A percentile compares a stretch with the other conserved stretches of the same genome.
Evolutionary conservation across 177 flowering plant species (phyloP).

Genomic region (Vitis hybrid): DNA sequence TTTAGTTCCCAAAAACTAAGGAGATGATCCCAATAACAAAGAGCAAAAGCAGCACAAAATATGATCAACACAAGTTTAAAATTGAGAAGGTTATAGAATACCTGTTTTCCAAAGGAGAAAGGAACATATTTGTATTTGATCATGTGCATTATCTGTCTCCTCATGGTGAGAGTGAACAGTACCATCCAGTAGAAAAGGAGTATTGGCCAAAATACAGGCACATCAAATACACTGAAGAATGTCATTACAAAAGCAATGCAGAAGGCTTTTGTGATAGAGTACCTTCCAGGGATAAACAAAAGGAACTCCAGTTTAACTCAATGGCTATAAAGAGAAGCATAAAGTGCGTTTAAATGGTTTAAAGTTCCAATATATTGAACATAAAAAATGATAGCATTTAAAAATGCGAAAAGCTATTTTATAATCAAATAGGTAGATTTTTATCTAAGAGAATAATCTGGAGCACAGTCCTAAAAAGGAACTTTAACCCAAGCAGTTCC

Average conservation of each 20-base stretch:
- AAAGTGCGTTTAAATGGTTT: too few relatives aligned
- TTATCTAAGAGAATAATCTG: too few relatives aligned
- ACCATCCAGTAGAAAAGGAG: slow-evolving; percentile 65
- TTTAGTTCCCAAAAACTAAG: not conserved
- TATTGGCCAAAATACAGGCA: slow-evolving; percentile 76
- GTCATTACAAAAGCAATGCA: slow-evolving; percentile 63
- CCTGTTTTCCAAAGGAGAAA: slow-evolving; percentile 63
- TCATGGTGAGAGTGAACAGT: slow-evolving; percentile 57
- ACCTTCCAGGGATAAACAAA: slow-evolving; percentile 29
- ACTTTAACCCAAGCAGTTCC: too few relatives aligned
- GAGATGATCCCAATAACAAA: not conserved
- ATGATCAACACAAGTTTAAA: not conserved
- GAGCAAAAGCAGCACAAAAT: not conserved
- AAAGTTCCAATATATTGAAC: too few relatives aligned
- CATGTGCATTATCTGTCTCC: slow-evolving; percentile 63
- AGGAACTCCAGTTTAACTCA: not conserved
- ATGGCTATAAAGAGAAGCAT: too few relatives aligned
- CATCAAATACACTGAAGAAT: slow-evolving; percentile 57
- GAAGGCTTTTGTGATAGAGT: slow-evolving; percentile 51
- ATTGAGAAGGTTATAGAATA: slow-evolving; percentile 6
- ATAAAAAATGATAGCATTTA: too few relatives aligned
- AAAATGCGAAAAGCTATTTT: too few relatives aligned
- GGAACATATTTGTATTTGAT: slow-evolving; percentile 71
- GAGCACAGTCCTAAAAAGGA: too few relatives aligned
- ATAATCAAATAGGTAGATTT: too few relatives aligned